A percentile compares a stretch with the other conserved stretches of the same genome.
phyloP scores from a whole-genome alignment of 1,284 basidiomycete genomes.

The Ustilago nuda region DNA sequence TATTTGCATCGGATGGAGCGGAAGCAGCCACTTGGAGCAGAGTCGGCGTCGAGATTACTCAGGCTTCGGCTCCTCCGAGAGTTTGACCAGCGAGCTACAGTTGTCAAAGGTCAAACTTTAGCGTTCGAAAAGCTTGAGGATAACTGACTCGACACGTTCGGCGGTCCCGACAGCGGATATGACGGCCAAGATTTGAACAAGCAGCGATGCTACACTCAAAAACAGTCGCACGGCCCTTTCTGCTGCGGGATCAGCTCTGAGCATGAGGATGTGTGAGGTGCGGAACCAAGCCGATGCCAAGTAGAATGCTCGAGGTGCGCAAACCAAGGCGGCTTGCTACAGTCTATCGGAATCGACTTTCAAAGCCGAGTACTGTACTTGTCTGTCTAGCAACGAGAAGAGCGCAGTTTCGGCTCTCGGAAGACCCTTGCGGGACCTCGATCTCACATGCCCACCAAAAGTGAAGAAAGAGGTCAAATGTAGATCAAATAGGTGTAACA shows the following conservation, averaged over 20 bases:
- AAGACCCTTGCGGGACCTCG: slow-evolving; percentile 6
- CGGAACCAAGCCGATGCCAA: not conserved
- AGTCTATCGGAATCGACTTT: not conserved
- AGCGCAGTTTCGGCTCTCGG: slow-evolving; percentile 10
- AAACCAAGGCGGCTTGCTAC: not conserved
- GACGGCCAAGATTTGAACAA: not conserved
- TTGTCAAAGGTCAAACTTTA: not conserved
- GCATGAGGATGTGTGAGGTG: not conserved
- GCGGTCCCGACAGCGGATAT: not conserved
- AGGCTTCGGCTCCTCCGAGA: slow-evolving; percentile 7
- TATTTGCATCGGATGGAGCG: slow-evolving; percentile 17
- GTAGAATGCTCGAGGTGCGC: not conserved
- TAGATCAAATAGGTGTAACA: too few relatives aligned
- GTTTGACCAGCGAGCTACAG: not conserved
- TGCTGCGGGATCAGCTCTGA: not conserved
- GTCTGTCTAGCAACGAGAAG: not conserved
- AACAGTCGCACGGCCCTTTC: not conserved
- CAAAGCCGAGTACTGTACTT: not conserved
- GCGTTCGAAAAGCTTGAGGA: not conserved
- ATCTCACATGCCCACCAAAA: not conserved
- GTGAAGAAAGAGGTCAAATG: too few relatives aligned
- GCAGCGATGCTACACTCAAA: not conserved
- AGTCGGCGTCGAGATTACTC: slow-evolving; percentile 2
- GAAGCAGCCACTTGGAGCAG: slow-evolving; percentile 9
- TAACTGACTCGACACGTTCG: not conserved